A percentile compares a stretch with the other conserved stretches of the same genome.
phyloP scores from a whole-genome alignment of 306 rosid genomes.

The Ceratonia siliqua region DNA sequence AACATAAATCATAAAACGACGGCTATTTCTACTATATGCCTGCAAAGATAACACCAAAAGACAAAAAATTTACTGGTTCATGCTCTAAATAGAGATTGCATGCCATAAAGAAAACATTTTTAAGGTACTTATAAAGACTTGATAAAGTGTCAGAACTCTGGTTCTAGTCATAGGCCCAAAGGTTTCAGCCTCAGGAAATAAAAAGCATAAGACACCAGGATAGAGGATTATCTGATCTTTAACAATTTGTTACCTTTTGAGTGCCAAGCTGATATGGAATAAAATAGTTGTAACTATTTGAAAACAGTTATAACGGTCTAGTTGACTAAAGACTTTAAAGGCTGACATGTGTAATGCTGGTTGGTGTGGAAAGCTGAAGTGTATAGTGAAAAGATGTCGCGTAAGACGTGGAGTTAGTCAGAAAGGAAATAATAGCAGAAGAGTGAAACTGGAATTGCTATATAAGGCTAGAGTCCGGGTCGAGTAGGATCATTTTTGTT shows the following conservation, averaged over 20 bases:
- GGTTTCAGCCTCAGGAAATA: background rate
- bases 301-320: too few relatives aligned
- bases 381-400: too few relatives aligned
- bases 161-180: background rate
- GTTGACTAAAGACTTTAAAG: too few relatives aligned
- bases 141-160: background rate
- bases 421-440: too few relatives aligned
- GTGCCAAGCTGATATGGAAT: too few relatives aligned
- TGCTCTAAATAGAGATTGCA: constrained; percentile 5
- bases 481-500: too few relatives aligned
- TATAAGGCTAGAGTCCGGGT: too few relatives aligned
- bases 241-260: constrained; percentile 12
- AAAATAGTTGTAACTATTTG: too few relatives aligned
- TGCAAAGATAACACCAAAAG: constrained; percentile 35
- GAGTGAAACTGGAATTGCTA: too few relatives aligned
- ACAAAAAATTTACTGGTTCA: constrained; percentile 9
- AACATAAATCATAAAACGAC: constrained; percentile 93
- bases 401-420: too few relatives aligned
- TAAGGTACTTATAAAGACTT: background rate
- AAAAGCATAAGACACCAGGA: background rate
- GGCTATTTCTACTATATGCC: constrained; percentile 71
- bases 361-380: too few relatives aligned
- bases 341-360: too few relatives aligned
- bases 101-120: constrained; percentile 4
- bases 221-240: background rate